Evolutionary conservation across 768 basidiomycete species (phyloP), one percentile per base, ranked within the genome.

Genomic region (Gelatoporia subvermispora): DNA sequence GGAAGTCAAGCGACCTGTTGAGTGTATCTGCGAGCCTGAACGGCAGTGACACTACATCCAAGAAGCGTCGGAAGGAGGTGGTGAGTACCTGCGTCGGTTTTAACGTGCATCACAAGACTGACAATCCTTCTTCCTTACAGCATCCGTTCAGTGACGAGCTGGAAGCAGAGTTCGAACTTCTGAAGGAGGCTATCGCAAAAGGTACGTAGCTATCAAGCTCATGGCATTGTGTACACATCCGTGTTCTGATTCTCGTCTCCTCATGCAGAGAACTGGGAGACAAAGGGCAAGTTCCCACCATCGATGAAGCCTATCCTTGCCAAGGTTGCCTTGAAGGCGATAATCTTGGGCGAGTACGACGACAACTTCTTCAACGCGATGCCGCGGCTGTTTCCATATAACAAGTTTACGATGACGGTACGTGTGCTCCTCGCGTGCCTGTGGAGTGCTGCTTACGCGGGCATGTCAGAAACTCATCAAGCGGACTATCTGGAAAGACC

Each of bases 351-450:
- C 64, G 84, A 94, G 62, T 96, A 95, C 66, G 87, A 91, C 52
- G 93, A 95, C 16, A 79, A 88, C 58, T 95, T 95, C 65, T 97
- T 95, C 69, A 84, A 81, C 58, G 72, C 86, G 17, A 87, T 97
- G 81, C 91, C 94, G 0, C 74, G 68, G 20, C 65, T 95, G 35
- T 93, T 98, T 59, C 92, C 93, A 0, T 98, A 97, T 62, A 99
- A 99, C 70, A 84, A 85, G 55, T 99, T 89, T 64, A 95, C 91
- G 0, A 93, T 97, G 84, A 87, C 78, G 43, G 85, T 88, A 47
- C 44, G 84, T 74, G 16, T n/a, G 44, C 7, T 22, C 21, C 24
- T 15, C 39, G 39, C 7, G 17, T 41, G 34, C 1, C 20, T 11
- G 31, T 35, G 17, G 34, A 20, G 38, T 20, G 2, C 17, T 24